phyloP scores from a whole-genome alignment of 805 yeast genomes.

The Yueomyces sp. region DNA sequence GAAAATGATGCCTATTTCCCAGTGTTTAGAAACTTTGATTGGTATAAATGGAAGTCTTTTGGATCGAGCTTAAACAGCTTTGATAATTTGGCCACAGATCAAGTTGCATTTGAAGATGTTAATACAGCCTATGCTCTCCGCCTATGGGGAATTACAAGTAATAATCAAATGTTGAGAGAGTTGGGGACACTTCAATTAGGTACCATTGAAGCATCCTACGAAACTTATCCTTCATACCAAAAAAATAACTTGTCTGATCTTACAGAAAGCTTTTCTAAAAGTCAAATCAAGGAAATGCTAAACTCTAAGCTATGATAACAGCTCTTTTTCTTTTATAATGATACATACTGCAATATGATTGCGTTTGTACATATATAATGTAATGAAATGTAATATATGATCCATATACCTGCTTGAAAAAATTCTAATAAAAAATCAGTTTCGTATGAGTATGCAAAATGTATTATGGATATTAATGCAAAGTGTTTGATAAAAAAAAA shows the following conservation, averaged over 20 bases:
- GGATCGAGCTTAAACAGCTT: slow-evolving; percentile 53
- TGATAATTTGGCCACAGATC: slow-evolving; percentile 36
- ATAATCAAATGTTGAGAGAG: neutral
- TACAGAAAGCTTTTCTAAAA: neutral
- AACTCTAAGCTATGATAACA: neutral
- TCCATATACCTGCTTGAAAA: neutral
- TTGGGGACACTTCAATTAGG: neutral
- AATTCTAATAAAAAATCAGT: no score
- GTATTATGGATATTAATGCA: neutral
- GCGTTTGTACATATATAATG: neutral
- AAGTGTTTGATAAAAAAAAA: neutral
- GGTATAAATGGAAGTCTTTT: slow-evolving; percentile 65
- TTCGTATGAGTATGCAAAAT: no score
- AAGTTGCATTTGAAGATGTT: slow-evolving; percentile 58
- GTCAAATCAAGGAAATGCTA: neutral
- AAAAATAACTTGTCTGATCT: neutral
- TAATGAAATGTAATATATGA: neutral
- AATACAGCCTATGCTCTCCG: slow-evolving; percentile 57
- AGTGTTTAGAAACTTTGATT: slow-evolving; percentile 51
- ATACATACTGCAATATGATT: neutral
- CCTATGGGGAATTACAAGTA: slow-evolving; percentile 38
- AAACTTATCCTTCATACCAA: neutral
- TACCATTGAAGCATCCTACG: neutral
- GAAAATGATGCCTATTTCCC: slow-evolving; percentile 44
- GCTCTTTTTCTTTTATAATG: neutral